phyloP scores from a whole-genome alignment of 176 grass and related monocot genomes.

The Carex cristatella region DNA sequence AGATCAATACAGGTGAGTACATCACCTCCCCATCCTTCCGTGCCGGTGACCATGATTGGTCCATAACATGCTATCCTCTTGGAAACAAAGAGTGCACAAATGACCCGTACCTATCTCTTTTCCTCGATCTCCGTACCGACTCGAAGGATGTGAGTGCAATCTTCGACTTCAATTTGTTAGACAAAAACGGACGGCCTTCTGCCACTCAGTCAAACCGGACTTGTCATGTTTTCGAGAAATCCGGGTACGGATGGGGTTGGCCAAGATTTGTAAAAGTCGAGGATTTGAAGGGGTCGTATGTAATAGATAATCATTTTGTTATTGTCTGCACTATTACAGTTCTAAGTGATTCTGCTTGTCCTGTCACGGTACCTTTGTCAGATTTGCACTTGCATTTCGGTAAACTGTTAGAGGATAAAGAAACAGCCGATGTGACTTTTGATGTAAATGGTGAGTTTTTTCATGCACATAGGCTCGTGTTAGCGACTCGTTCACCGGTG shows the following conservation, averaged over 20 bases:
- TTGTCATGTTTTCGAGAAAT: constrained; percentile 16
- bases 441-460: neutral
- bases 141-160: constrained; percentile 14
- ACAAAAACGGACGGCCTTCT: neutral
- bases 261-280: neutral
- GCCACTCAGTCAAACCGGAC: constrained; percentile 9
- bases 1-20: neutral
- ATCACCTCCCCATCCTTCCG: constrained; percentile 1
- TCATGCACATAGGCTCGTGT: constrained; percentile 15
- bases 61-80: constrained; percentile 21
- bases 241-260: constrained; percentile 22
- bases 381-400: constrained; percentile 8
- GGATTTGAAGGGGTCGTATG: neutral
- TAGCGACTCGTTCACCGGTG: constrained; percentile 18
- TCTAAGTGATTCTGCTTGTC: constrained; percentile 4
- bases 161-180: constrained; percentile 22
- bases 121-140: constrained; percentile 15
- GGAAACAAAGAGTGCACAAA: constrained; percentile 7
- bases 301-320: neutral
- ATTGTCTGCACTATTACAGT: constrained; percentile 14
- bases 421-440: neutral
- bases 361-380: neutral
- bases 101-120: neutral
- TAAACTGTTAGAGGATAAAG: constrained; percentile 9
- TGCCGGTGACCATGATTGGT: constrained; percentile 1